phyloP scores from a whole-genome alignment of 257 asterid species.

The Phtheirospermum japonicum region DNA sequence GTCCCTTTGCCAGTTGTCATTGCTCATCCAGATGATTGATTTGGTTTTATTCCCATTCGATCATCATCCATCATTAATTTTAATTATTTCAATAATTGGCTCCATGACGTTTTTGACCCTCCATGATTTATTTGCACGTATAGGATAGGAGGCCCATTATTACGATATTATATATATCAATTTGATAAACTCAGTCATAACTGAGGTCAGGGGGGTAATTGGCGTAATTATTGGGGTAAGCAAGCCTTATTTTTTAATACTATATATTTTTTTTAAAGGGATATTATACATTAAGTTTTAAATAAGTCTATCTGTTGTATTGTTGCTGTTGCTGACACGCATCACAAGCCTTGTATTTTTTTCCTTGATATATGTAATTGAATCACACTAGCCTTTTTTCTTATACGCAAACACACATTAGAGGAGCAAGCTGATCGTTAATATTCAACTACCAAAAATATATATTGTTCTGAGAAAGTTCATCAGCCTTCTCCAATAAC shows the following conservation, averaged over 20 bases:
- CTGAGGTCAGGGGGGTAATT: too few species aligned
- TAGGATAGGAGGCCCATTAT: too few species aligned
- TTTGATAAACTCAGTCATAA: background rate
- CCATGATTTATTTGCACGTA: background rate
- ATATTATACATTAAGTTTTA: background rate
- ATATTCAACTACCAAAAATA: background rate
- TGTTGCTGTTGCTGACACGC: conserved; percentile 37
- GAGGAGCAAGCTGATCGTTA: background rate
- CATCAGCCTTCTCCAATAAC: background rate
- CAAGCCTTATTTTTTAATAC: too few species aligned
- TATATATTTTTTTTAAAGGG: conserved; percentile 4
- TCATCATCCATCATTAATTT: background rate
- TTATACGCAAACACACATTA: background rate
- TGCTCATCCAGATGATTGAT: too few species aligned
- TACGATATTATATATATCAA: background rate
- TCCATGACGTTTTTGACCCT: conserved; percentile 28
- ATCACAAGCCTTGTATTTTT: conserved; percentile 21
- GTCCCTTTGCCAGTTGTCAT: conserved; percentile 55
- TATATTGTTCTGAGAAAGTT: background rate
- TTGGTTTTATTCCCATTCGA: conserved; percentile 28
- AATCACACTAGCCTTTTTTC: background rate
- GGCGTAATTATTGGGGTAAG: too few species aligned
- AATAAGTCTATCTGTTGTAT: conserved; percentile 13
- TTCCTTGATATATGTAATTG: background rate
- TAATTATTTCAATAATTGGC: background rate